phyloP scores from a whole-genome alignment of 257 asterid genomes.

The Gentiana macrophylla region DNA sequence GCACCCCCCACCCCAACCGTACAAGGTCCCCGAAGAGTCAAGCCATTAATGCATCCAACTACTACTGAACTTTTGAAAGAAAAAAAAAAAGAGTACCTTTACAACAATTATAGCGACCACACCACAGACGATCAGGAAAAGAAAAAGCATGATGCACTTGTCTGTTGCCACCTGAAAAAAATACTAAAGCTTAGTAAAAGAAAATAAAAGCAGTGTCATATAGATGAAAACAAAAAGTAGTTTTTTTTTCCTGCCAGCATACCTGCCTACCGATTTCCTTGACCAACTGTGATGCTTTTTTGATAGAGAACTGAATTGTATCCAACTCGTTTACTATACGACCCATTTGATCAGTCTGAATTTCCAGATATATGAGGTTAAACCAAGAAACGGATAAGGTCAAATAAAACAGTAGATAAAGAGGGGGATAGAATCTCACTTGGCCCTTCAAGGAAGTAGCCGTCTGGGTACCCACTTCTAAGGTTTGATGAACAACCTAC shows the following conservation, averaged over 20 bases:
- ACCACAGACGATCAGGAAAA: slow-evolving; percentile 77
- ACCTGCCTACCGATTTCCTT: slow-evolving; percentile 99
- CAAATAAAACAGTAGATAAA: slow-evolving; percentile 1
- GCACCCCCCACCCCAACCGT: too few species aligned
- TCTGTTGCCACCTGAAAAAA: slow-evolving; percentile 87
- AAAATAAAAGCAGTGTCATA: not conserved
- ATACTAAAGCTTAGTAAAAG: slow-evolving; percentile 9
- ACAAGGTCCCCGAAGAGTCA: too few species aligned
- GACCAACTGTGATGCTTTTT: slow-evolving; percentile 95
- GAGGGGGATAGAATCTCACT: slow-evolving; percentile 33
- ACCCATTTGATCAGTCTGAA: slow-evolving; percentile 99
- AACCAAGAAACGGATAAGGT: slow-evolving; percentile 8
- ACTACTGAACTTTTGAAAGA: too few species aligned
- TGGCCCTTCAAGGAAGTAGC: slow-evolving; percentile 93
- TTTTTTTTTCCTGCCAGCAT: slow-evolving; percentile 1
- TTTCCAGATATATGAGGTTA: slow-evolving; percentile 5
- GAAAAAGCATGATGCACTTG: slow-evolving; percentile 90
- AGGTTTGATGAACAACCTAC: slow-evolving; percentile 95
- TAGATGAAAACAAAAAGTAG: not conserved
- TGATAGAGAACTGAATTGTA: slow-evolving; percentile 86
- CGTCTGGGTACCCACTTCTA: slow-evolving; percentile 95
- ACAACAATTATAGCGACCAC: slow-evolving; percentile 79
- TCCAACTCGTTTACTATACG: slow-evolving; percentile 92
- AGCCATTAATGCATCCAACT: too few species aligned
- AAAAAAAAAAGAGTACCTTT: slow-evolving; percentile 37